phyloP scores from a whole-genome alignment of 1,139 yeast genomes.

The Taphrina wiesneri region DNA sequence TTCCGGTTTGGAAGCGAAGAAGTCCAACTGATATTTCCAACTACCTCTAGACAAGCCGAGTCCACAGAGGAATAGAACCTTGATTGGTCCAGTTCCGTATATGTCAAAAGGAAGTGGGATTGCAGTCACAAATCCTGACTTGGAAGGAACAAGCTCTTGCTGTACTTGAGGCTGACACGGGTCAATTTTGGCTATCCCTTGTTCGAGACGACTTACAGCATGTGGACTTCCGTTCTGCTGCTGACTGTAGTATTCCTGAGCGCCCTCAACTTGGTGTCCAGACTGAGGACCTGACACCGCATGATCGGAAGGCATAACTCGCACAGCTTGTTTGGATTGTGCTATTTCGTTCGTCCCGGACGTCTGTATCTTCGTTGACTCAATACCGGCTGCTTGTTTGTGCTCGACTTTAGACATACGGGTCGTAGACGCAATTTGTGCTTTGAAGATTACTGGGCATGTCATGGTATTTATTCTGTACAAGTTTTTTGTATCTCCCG shows the following conservation, averaged over 20 bases:
- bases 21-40: constrained; percentile 21
- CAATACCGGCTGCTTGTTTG: no score
- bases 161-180: background rate
- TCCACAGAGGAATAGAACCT: constrained; percentile 20
- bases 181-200: background rate
- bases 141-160: background rate
- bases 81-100: constrained; percentile 23
- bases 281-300: background rate
- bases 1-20: constrained; percentile 20
- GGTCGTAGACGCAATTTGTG: no score
- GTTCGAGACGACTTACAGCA: background rate
- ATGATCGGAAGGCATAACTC: background rate
- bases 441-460: no score
- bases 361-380: background rate
- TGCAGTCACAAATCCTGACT: constrained; percentile 17
- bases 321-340: background rate
- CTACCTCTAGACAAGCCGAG: constrained; percentile 18
- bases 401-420: no score
- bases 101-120: constrained; percentile 23
- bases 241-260: constrained; percentile 6
- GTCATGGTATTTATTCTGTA: no score
- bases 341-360: background rate
- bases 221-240: constrained; percentile 7
- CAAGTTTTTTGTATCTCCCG: no score
- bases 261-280: background rate